A percentile compares a stretch with the other conserved stretches of the same genome.
phyloP scores from a whole-genome alignment of 2,329 filamentous ascomycete species.

The Didymella exigua region DNA sequence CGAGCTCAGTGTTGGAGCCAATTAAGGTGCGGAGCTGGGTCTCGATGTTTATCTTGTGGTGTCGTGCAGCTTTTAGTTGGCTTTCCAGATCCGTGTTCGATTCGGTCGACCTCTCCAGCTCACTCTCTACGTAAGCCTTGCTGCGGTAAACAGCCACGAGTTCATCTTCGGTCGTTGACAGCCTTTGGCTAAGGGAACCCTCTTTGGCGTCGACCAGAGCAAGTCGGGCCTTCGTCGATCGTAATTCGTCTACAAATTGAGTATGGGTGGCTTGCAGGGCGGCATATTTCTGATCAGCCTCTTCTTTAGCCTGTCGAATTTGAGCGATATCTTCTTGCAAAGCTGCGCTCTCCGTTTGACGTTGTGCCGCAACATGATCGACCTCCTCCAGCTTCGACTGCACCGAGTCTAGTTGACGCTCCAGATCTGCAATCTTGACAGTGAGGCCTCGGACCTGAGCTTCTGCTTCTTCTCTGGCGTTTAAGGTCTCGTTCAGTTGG shows the following conservation, averaged over 20 bases:
- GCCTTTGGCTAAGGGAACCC: slow-evolving; percentile 10
- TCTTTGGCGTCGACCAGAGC: slow-evolving; percentile 17
- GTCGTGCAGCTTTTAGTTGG: slow-evolving; percentile 24
- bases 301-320: slow-evolving; percentile 25
- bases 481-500: slow-evolving; percentile 9
- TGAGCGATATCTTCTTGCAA: slow-evolving; percentile 25
- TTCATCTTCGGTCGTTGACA: slow-evolving; percentile 26
- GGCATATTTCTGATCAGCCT: slow-evolving; percentile 26
- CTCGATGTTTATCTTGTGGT: slow-evolving; percentile 17
- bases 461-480: slow-evolving; percentile 16
- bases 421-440: slow-evolving; percentile 8
- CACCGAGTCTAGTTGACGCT: slow-evolving; percentile 16
- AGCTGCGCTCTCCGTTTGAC: slow-evolving; percentile 19
- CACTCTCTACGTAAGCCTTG: slow-evolving; percentile 22
- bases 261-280: slow-evolving; percentile 20
- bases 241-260: slow-evolving; percentile 23
- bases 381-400: slow-evolving; percentile 17
- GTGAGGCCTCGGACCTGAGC: slow-evolving; percentile 10
- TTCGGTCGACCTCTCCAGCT: slow-evolving; percentile 20
- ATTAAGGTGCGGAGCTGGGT: slow-evolving; percentile 13
- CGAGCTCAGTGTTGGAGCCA: slow-evolving; percentile 22
- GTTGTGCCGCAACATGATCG: slow-evolving; percentile 16
- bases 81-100: slow-evolving; percentile 27
- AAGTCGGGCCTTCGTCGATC: slow-evolving; percentile 24
- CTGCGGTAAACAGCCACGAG: slow-evolving; percentile 22